Evolutionary conservation across 2,329 filamentous ascomycete genomes (phyloP).

Genomic region (Xylaria sp.): DNA sequence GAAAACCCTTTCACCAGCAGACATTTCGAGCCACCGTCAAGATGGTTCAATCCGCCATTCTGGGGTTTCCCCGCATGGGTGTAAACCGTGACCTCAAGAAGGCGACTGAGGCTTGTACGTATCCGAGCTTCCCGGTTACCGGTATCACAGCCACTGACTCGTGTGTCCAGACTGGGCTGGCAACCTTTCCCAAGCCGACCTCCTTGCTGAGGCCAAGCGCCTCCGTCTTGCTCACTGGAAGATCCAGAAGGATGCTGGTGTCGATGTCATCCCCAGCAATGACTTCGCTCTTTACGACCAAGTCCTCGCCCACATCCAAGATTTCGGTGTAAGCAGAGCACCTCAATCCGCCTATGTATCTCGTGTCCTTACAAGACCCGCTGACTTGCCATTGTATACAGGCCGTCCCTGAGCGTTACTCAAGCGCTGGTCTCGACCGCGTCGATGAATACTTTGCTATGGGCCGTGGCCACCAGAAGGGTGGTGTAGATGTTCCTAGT

Average conservation of each 20-base stretch:
- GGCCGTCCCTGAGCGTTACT: conserved; percentile 94
- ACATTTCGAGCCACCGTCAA: conserved; percentile 53
- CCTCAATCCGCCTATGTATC: background rate
- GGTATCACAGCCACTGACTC: conserved; percentile 36
- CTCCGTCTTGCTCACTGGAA: conserved; percentile 98
- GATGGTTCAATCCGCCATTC: conserved; percentile 78
- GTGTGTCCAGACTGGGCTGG: conserved; percentile 77
- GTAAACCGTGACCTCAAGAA: conserved; percentile 99
- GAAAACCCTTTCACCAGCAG: conserved; percentile 41
- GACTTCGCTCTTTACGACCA: conserved; percentile 99
- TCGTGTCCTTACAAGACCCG: background rate
- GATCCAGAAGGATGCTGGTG: conserved; percentile 98
- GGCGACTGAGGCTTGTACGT: conserved; percentile 91
- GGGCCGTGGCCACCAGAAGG: conserved; percentile 98
- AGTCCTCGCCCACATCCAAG: conserved; percentile 96
- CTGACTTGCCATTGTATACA: conserved; percentile 53
- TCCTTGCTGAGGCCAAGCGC: conserved; percentile 94
- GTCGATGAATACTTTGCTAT: conserved; percentile 99
- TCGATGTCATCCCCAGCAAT: conserved; percentile 98
- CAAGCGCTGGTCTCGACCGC: conserved; percentile 84
- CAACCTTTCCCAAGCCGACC: conserved; percentile 91
- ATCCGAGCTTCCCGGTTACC: conserved; percentile 20
- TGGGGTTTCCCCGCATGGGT: conserved; percentile 99
- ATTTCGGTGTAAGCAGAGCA: conserved; percentile 81
- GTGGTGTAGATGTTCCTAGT: conserved; percentile 88